Conservation (phyloP, 352 stramenopile genomes). For the Pythium diclinum region DNA sequence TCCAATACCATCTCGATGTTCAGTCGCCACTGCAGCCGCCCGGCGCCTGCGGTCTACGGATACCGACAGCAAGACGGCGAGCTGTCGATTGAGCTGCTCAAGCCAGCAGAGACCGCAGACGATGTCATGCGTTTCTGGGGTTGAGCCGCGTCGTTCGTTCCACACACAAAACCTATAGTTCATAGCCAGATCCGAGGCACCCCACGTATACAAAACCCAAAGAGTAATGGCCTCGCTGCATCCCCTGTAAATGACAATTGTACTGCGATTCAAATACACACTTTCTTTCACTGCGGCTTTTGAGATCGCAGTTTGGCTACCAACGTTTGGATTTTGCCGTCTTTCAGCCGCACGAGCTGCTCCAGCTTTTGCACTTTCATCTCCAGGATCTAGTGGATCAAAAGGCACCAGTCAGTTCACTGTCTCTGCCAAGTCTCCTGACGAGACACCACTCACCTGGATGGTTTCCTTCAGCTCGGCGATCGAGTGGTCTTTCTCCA, state of each 20-base stretch:
- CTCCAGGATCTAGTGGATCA: constrained; percentile 80
- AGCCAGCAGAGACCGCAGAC: constrained; percentile 68
- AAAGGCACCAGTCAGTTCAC: background rate
- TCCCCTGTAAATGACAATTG: background rate
- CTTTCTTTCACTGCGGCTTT: constrained; percentile 37
- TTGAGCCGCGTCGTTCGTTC: constrained; percentile 19
- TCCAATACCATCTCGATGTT: constrained; percentile 88
- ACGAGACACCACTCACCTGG: constrained; percentile 31
- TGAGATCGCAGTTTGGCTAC: constrained; percentile 79
- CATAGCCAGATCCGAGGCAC: background rate
- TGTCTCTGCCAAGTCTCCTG: background rate
- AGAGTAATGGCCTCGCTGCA: background rate
- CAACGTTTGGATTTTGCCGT: constrained; percentile 92
- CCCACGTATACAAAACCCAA: background rate
- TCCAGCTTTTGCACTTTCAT: constrained; percentile 95
- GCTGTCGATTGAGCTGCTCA: constrained; percentile 64
- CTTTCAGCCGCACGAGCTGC: constrained; percentile 93
- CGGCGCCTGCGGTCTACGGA: constrained; percentile 76
- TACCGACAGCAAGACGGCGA: constrained; percentile 53
- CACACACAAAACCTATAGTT: background rate
- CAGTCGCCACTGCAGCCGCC: constrained; percentile 84
- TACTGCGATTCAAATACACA: background rate
- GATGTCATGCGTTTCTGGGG: constrained; percentile 81
- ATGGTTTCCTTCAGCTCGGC: constrained; percentile 86
- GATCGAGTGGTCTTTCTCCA: constrained; percentile 81